phyloP scores from a whole-genome alignment of 805 yeast species.

The Saturnispora gosingensis region DNA sequence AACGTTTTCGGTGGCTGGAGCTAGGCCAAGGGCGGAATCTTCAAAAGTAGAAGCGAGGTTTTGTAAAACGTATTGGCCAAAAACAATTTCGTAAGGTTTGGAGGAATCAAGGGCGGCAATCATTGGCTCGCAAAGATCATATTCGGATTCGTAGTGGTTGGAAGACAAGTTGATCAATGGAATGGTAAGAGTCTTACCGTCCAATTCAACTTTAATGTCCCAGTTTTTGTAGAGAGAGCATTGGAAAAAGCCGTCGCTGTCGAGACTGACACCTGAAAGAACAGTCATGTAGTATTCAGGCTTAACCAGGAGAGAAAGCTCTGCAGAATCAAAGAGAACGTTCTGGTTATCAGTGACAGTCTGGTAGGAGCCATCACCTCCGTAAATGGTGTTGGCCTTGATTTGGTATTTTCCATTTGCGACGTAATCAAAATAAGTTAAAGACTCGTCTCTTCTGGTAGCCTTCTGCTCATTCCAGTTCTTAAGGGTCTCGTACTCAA shows the following conservation, averaged over 20 bases:
- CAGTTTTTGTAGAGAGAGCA: conserved; percentile 16
- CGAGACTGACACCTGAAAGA: conserved; percentile 4
- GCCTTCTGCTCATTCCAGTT: conserved; percentile 6
- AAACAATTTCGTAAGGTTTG: conserved; percentile 11
- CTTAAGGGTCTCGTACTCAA: conserved; percentile 1
- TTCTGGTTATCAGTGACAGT: not conserved
- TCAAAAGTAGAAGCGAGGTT: conserved; percentile 14
- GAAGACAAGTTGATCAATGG: conserved; percentile 16
- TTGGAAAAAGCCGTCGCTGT: conserved; percentile 10
- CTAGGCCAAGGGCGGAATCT: conserved; percentile 13
- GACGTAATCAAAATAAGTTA: conserved; percentile 1
- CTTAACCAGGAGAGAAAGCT: conserved; percentile 13
- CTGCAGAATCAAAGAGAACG: conserved; percentile 14
- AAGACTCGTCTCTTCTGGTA: not conserved
- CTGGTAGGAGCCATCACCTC: not conserved
- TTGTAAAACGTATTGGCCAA: conserved; percentile 19
- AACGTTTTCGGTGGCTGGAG: conserved; percentile 9
- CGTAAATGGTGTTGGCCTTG: not conserved
- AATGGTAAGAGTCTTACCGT: conserved; percentile 7
- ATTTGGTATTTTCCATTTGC: not conserved
- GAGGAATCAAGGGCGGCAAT: conserved; percentile 8
- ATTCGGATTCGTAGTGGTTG: conserved; percentile 12
- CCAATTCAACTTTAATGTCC: conserved; percentile 8
- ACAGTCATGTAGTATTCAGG: conserved; percentile 8
- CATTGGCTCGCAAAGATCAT: conserved; percentile 19